Conservation (phyloP, 192 early-diverging fungal species). For the Rhizoclosmatium globosum region DNA sequence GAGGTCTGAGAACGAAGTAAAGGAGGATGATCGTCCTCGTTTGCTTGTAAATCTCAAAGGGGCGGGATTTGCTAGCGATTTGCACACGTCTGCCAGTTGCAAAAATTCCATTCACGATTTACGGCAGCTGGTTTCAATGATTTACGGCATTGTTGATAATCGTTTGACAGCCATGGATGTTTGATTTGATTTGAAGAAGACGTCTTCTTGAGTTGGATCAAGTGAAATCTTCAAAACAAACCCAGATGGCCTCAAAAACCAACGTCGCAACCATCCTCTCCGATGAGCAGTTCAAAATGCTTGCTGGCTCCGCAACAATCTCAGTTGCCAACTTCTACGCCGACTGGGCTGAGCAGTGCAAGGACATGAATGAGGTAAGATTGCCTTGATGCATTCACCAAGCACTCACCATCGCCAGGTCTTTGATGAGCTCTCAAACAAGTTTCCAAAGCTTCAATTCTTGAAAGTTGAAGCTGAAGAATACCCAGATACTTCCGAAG, state of each 20-base stretch:
- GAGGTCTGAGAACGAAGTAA: too few species aligned
- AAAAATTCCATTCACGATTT: too few species aligned
- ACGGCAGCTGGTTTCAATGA: too few species aligned
- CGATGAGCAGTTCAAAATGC: slow-evolving; percentile 43
- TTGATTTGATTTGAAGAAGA: too few species aligned
- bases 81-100: too few species aligned
- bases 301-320: slow-evolving; percentile 22
- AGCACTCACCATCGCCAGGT: slow-evolving; percentile 45
- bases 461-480: slow-evolving; percentile 92
- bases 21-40: too few species aligned
- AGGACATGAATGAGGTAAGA: slow-evolving; percentile 83
- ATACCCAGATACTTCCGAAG: slow-evolving; percentile 86
- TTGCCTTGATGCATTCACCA: neutral
- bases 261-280: slow-evolving; percentile 40
- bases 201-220: too few species aligned
- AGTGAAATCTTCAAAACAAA: too few species aligned
- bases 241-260: neutral
- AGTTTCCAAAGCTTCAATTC: slow-evolving; percentile 78
- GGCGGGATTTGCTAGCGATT: too few species aligned
- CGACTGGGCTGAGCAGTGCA: slow-evolving; percentile 87
- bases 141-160: too few species aligned
- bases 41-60: too few species aligned
- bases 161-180: too few species aligned
- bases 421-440: slow-evolving; percentile 84
- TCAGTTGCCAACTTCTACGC: slow-evolving; percentile 89